phyloP scores from a whole-genome alignment of 2,329 filamentous ascomycete species.

The Fusarium zealandicum region DNA sequence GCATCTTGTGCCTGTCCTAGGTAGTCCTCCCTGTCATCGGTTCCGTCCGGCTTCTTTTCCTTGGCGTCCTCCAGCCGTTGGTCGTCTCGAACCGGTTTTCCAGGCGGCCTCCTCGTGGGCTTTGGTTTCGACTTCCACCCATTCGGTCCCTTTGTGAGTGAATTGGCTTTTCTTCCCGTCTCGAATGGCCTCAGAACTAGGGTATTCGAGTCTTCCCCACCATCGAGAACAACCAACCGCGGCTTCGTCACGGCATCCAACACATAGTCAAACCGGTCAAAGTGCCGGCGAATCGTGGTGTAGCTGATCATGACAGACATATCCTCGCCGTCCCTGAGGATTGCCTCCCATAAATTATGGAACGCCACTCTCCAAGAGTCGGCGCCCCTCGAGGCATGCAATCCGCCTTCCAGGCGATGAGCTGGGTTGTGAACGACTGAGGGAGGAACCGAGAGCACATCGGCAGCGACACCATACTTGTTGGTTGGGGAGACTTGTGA shows the following conservation, averaged over 20 bases:
- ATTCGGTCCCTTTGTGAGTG: not conserved
- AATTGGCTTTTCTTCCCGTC: slow-evolving; percentile 2
- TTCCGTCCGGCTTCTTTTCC: slow-evolving; percentile 8
- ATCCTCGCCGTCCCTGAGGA: slow-evolving; percentile 67
- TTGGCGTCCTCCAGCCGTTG: not conserved
- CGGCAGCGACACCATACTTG: slow-evolving; percentile 53
- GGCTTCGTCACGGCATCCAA: slow-evolving; percentile 61
- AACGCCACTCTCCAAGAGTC: slow-evolving; percentile 65
- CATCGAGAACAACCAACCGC: slow-evolving; percentile 62
- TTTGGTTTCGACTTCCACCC: slow-evolving; percentile 8
- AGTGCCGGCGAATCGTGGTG: slow-evolving; percentile 60
- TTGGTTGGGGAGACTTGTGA: slow-evolving; percentile 53
- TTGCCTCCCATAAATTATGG: slow-evolving; percentile 61
- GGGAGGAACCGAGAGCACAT: slow-evolving; percentile 37
- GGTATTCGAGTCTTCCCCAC: slow-evolving; percentile 58
- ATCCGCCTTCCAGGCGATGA: slow-evolving; percentile 34
- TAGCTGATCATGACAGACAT: slow-evolving; percentile 66
- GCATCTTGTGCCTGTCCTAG: not conserved
- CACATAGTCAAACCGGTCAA: slow-evolving; percentile 55
- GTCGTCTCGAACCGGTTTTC: not conserved
- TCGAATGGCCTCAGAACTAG: slow-evolving; percentile 47
- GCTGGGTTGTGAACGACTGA: slow-evolving; percentile 20
- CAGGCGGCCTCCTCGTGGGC: not conserved
- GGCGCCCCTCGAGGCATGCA: slow-evolving; percentile 36
- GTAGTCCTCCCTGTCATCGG: slow-evolving; percentile 3